A percentile compares a stretch with the other conserved stretches of the same genome.
These are phyloP conservation scores for Leishmania tarentolae DNA, from an alignment of 208 protist genomes.

Conservation along the genomic window DNA sequence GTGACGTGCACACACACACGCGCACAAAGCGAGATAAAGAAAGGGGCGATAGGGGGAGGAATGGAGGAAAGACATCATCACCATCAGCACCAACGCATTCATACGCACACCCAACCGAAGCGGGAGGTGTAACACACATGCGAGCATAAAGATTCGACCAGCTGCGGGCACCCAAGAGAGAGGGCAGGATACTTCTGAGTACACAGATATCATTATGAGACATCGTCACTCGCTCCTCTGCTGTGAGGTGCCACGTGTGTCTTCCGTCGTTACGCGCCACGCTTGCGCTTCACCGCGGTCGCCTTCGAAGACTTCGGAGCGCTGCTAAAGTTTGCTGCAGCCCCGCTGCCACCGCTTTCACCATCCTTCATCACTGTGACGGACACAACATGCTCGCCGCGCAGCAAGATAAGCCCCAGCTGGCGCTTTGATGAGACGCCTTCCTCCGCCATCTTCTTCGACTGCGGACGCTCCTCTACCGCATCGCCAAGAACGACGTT, in stretches of 20 bases:
- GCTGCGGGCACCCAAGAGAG: neutral
- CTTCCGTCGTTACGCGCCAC: slow-evolving; percentile 17
- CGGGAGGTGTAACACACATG: neutral
- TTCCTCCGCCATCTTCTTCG: slow-evolving; percentile 71
- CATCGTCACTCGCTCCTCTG: neutral
- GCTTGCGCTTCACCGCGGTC: slow-evolving; percentile 40
- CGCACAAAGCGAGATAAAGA: neutral
- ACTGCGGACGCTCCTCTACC: slow-evolving; percentile 61
- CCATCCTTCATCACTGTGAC: slow-evolving; percentile 60
- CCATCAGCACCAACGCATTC: slow-evolving; percentile 1
- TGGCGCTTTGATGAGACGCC: slow-evolving; percentile 50
- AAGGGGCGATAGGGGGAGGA: neutral
- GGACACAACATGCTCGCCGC: slow-evolving; percentile 85
- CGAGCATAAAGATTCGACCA: neutral
- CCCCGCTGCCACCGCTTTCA: slow-evolving; percentile 6
- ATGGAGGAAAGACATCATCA: neutral
- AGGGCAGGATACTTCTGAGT: neutral
- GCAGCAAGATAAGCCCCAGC: slow-evolving; percentile 78
- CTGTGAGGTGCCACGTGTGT: neutral
- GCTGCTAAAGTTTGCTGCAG: slow-evolving; percentile 31
- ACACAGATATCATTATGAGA: neutral
- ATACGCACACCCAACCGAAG: neutral
- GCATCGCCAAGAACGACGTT: slow-evolving; percentile 81
- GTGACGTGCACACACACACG: neutral
- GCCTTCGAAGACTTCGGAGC: slow-evolving; percentile 50